phyloP scores from a whole-genome alignment of 768 basidiomycete genomes.

The Cyclocybe cylindracea region DNA sequence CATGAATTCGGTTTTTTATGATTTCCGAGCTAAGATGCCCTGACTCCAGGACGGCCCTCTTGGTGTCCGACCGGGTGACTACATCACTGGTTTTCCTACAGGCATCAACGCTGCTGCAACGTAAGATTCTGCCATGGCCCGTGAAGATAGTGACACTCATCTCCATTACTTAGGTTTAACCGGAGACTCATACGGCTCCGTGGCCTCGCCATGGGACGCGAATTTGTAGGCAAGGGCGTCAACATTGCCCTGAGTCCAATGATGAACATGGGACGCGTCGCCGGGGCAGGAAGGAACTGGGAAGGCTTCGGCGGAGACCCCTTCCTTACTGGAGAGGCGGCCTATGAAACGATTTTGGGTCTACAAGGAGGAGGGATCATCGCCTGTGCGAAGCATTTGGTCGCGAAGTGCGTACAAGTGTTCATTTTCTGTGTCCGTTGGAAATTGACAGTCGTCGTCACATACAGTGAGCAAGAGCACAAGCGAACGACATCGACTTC shows the following conservation, averaged over 20 bases:
- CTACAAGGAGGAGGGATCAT: conserved; percentile 80
- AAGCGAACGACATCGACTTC: conserved; percentile 55
- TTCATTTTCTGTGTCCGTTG: neutral
- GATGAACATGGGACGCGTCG: conserved; percentile 86
- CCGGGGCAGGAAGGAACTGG: conserved; percentile 89
- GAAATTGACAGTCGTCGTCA: neutral
- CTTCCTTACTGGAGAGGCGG: conserved; percentile 73
- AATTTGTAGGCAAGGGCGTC: conserved; percentile 83
- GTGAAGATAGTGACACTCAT: neutral
- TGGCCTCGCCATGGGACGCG: conserved; percentile 77
- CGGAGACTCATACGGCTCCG: conserved; percentile 76
- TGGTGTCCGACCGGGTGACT: conserved; percentile 76
- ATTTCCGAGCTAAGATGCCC: neutral
- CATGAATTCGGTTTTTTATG: neutral
- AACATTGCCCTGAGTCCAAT: conserved; percentile 78
- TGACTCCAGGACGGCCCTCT: conserved; percentile 62
- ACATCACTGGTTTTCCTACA: conserved; percentile 78
- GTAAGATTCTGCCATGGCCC: conserved; percentile 35
- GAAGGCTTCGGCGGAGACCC: conserved; percentile 96
- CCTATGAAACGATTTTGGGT: conserved; percentile 84
- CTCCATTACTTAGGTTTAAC: conserved; percentile 54
- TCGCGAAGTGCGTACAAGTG: conserved; percentile 60
- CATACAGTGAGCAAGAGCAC: conserved; percentile 66
- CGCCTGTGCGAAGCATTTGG: conserved; percentile 83
- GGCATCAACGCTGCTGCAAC: conserved; percentile 82